Base-by-base conservation (phyloP, 768 basidiomycete species). In the Roridomyces roridus region DNA sequence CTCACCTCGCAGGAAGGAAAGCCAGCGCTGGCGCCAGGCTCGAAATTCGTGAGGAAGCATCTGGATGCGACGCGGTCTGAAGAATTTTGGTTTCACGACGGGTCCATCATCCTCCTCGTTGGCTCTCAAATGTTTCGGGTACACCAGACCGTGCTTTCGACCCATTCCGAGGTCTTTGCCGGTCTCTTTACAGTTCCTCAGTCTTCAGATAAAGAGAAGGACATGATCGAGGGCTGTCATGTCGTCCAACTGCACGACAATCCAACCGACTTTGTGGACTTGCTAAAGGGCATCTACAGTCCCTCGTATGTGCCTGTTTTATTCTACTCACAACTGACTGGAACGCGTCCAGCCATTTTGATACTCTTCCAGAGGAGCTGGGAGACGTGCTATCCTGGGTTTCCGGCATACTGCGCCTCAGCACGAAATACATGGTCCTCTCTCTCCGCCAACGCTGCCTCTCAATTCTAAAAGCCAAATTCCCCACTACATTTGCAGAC, bases 131-230 rank as follows among this genome's bases (percentile, higher is more conserved):
- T 80, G 18, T 81, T 80, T 51, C 69, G 75, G 7, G 76, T 81
- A 0, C 79, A 81, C 57, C 77, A 79, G 48, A 79, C 80, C 17
- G 76, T 80, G 18, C 67, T 81, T 0, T 71, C 74, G 5, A 74
- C 74, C 47, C 86, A 89, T 60, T 87, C 87, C 0, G 86, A 89
- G 36, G 75, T 89, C 2, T 90, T 90, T 60, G 77, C 78, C 15
- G 85, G 83, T 57, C 72, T 89, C 46, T 84, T 90, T 60, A 75
- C 77, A 4, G 63, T 89, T 8, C 87, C 86, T 11, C 84, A 82
- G 56, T 48, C 59, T 2, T 14, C 54, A 10, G 50, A 29, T 18
- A 58, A 43, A 6, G 65, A 68, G 0, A 73, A 68, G 39, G 67
- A 74, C 36, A 72, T 66, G 60, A 59, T 83, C 9, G 84, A 85